phyloP scores from a whole-genome alignment of 768 basidiomycete genomes.

The Mycena galopus region DNA sequence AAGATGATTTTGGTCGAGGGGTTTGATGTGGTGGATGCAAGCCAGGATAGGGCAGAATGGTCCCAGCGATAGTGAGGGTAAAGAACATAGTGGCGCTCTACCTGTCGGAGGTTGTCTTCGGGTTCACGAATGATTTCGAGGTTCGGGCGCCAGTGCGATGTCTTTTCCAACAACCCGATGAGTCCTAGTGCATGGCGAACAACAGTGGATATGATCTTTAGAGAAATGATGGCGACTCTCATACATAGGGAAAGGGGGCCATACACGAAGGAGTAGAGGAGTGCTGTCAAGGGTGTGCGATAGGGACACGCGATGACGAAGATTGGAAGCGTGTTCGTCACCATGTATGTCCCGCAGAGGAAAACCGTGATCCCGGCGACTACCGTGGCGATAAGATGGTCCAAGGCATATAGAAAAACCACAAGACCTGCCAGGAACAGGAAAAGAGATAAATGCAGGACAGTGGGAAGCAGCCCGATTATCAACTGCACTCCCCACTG shows the following conservation, averaged over 20 bases:
- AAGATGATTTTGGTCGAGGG: not conserved
- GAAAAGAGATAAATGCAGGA: not conserved
- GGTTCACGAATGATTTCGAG: not conserved
- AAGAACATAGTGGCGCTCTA: not conserved
- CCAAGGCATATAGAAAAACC: not conserved
- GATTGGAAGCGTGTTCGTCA: not conserved
- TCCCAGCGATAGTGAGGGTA: not conserved
- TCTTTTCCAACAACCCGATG: not conserved
- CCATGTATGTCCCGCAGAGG: not conserved
- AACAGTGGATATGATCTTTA: not conserved
- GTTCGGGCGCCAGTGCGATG: no score
- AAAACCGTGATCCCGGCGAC: not conserved
- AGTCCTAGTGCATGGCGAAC: not conserved
- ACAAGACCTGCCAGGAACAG: no score
- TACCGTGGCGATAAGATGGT: not conserved
- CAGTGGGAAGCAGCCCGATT: not conserved
- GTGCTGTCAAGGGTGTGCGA: not conserved
- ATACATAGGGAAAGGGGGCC: not conserved
- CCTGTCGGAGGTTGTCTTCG: not conserved
- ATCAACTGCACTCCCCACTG: not conserved
- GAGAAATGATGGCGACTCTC: not conserved
- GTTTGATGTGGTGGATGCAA: no score
- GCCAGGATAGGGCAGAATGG: not conserved
- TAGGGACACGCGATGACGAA: not conserved
- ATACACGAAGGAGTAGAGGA: not conserved